Evolutionary conservation across 306 rosid species (phyloP).

Genomic region (Prunus persica): DNA sequence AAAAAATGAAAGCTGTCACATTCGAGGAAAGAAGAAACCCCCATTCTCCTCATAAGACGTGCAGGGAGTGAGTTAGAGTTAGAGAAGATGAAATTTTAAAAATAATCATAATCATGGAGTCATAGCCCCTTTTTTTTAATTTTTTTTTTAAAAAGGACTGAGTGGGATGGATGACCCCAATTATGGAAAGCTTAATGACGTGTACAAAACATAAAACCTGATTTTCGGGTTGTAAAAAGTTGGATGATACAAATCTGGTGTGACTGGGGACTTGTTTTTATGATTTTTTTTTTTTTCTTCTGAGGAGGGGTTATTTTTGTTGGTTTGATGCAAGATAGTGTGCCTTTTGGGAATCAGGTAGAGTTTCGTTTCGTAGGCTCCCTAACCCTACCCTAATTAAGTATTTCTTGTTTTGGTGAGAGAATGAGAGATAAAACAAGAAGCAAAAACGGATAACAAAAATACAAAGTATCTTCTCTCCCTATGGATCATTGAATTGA

Average conservation of each 20-base stretch:
- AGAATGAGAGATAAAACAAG: not conserved
- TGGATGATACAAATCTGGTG: not conserved
- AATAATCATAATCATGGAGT: not conserved
- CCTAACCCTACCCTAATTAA: not conserved
- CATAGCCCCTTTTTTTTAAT: not conserved
- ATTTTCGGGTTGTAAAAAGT: constrained; percentile 12
- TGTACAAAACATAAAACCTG: constrained; percentile 10
- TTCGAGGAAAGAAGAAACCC: not conserved
- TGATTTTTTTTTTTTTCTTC: not conserved
- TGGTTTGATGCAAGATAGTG: too few species aligned
- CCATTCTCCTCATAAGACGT: constrained; percentile 2
- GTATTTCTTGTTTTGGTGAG: not conserved
- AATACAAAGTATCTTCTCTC: too few species aligned
- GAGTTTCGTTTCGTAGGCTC: not conserved
- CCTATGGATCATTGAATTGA: too few species aligned
- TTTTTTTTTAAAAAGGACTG: not conserved
- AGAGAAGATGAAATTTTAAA: not conserved
- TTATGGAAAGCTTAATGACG: constrained; percentile 13
- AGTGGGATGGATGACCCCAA: not conserved
- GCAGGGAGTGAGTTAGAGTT: constrained; percentile 3
- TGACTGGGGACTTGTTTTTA: not conserved
- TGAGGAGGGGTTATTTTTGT: too few species aligned
- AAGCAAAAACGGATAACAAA: too few species aligned
- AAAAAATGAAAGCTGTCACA: not conserved
- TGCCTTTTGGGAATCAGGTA: not conserved